These are phyloP conservation scores for Schizosaccharomyces lindneri DNA, from an alignment of 805 yeast species.

Conservation along the genomic window DNA sequence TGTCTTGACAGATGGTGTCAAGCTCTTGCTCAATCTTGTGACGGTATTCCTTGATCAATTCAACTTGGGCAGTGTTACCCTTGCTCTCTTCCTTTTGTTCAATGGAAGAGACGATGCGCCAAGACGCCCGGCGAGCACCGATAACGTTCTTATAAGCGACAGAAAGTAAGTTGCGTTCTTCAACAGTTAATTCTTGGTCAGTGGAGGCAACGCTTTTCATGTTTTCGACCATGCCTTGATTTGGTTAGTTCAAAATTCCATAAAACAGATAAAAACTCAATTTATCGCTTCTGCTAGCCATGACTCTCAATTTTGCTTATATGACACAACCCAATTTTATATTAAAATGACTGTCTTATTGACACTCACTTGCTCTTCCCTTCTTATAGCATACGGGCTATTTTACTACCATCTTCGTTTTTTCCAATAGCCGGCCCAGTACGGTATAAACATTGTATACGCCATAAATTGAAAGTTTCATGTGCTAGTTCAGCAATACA, in stretches of 20 bases:
- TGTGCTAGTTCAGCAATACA: neutral
- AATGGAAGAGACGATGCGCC: constrained; percentile 97
- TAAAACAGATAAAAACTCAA: neutral
- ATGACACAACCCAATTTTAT: no score
- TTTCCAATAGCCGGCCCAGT: no score
- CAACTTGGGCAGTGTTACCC: constrained; percentile 66
- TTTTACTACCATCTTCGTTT: no score
- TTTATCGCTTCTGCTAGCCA: no score
- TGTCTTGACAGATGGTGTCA: constrained; percentile 85
- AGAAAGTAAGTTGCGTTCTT: constrained; percentile 88
- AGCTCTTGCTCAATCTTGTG: constrained; percentile 85
- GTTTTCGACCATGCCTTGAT: constrained; percentile 82
- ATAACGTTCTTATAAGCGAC: constrained; percentile 97
- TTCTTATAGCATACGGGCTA: no score
- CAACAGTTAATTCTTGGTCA: constrained; percentile 86
- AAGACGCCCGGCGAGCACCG: constrained; percentile 98
- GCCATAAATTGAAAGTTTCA: no score
- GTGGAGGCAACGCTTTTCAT: constrained; percentile 86
- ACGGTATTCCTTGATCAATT: constrained; percentile 83
- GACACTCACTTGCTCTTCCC: no score
- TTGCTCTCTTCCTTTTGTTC: constrained; percentile 98
- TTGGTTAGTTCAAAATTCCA: neutral
- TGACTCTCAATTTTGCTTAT: no score
- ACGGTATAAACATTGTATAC: no score
- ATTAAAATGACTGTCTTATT: no score